Evolutionary conservation across 2,329 filamentous ascomycete genomes (phyloP).

Genomic region (Penicillium brevicompactum): DNA sequence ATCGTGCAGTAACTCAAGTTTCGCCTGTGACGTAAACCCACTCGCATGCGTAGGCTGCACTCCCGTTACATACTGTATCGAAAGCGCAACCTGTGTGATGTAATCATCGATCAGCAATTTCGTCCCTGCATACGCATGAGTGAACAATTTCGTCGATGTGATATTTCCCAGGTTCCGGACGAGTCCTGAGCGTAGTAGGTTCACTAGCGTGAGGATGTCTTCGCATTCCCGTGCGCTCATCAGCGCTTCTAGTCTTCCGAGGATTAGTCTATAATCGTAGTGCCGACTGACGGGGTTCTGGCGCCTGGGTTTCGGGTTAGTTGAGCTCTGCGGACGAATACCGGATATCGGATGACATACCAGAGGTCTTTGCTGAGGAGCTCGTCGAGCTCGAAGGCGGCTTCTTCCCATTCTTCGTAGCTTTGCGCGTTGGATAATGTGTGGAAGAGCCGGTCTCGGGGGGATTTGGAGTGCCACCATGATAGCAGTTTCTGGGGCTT

Average conservation of each 20-base stretch:
- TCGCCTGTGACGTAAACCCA: constrained; percentile 70
- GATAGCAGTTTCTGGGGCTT: constrained; percentile 65
- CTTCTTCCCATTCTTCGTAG: constrained; percentile 85
- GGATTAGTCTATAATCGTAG: constrained; percentile 86
- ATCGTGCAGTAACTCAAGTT: constrained; percentile 83
- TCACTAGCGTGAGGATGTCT: constrained; percentile 74
- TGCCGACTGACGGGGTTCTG: constrained; percentile 77
- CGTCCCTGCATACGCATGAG: constrained; percentile 81
- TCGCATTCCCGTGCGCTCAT: constrained; percentile 68
- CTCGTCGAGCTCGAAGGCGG: constrained; percentile 81
- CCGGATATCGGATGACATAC: constrained; percentile 42
- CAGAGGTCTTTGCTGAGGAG: constrained; percentile 79
- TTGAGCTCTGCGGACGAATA: neutral
- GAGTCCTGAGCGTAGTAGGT: constrained; percentile 74
- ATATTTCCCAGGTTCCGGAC: constrained; percentile 92
- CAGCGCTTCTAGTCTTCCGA: constrained; percentile 72
- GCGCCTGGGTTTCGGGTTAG: constrained; percentile 59
- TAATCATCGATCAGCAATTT: constrained; percentile 92
- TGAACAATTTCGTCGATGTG: constrained; percentile 77
- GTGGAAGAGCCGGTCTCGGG: constrained; percentile 66
- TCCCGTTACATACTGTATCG: constrained; percentile 73
- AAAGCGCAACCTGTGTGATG: constrained; percentile 78
- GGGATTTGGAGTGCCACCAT: constrained; percentile 69
- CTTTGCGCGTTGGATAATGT: constrained; percentile 66
- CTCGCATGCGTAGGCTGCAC: constrained; percentile 57